Evolutionary conservation across 2,329 filamentous ascomycete species (phyloP).

Genomic region (Colletotrichum sp.): DNA sequence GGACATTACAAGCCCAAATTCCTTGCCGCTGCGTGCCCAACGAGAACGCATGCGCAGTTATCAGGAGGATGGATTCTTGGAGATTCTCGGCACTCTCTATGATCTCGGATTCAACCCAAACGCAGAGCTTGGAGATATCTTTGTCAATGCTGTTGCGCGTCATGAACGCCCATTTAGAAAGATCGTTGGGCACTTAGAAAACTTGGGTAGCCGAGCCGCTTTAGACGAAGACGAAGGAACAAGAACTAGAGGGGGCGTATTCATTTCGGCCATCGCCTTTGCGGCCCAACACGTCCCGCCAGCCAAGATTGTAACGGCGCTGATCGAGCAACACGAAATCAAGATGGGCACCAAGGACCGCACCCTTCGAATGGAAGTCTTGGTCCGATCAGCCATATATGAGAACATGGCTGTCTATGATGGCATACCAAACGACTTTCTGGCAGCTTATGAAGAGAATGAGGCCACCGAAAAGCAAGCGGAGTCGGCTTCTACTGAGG

Average conservation of each 20-base stretch:
- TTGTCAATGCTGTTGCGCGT: not conserved
- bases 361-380: not conserved
- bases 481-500: not conserved
- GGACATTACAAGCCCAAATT: not conserved
- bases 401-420: not conserved
- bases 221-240: not conserved
- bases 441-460: not conserved
- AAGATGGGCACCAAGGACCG: not conserved
- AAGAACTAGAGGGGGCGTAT: not conserved
- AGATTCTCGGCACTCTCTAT: not conserved
- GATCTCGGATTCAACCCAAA: not conserved
- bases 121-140: not conserved
- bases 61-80: not conserved
- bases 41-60: not conserved
- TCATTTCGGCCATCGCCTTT: not conserved
- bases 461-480: fast-evolving
- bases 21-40: not conserved
- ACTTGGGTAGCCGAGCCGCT: not conserved
- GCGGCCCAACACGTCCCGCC: not conserved
- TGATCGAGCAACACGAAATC: not conserved
- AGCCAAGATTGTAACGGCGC: not conserved
- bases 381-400: not conserved
- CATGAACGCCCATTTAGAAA: not conserved
- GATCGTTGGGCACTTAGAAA: not conserved
- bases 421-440: not conserved